Percentiles rank a stretch among this genome's conserved stretches.
Evolutionary conservation across 2,329 filamentous ascomycete species (phyloP).

Genomic region (Fusarium sororula): DNA sequence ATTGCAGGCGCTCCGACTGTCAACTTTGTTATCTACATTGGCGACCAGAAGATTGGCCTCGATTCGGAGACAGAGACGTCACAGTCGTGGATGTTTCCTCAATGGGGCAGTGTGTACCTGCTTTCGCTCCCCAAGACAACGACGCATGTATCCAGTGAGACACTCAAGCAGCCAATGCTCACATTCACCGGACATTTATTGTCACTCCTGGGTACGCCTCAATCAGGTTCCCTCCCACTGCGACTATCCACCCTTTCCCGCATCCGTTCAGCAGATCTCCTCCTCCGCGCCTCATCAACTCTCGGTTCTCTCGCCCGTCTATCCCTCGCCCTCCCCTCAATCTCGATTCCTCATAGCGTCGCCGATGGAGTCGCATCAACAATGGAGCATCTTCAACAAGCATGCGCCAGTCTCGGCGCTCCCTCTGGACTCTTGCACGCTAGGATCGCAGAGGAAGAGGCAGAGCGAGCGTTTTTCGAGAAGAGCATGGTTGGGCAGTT

Average conservation of each 20-base stretch:
- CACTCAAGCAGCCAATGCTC: constrained; percentile 81
- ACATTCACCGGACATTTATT: constrained; percentile 92
- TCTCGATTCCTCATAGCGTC: constrained; percentile 88
- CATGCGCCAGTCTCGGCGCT: constrained; percentile 76
- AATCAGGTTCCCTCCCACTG: constrained; percentile 83
- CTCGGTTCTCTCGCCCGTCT: constrained; percentile 92
- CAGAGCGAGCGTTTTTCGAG: constrained; percentile 95
- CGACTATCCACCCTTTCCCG: constrained; percentile 85
- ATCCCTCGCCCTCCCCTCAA: constrained; percentile 83
- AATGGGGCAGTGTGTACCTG: constrained; percentile 83
- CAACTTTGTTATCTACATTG: constrained; percentile 94
- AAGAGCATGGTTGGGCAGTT: constrained; percentile 99
- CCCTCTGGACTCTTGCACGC: constrained; percentile 80
- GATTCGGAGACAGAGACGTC: constrained; percentile 58
- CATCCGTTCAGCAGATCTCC: constrained; percentile 84
- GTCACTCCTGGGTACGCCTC: constrained; percentile 84
- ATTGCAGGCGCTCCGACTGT: constrained; percentile 94
- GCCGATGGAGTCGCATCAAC: constrained; percentile 85
- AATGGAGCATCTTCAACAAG: constrained; percentile 77
- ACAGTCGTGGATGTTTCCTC: constrained; percentile 88
- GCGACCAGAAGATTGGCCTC: constrained; percentile 74
- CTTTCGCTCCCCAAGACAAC: constrained; percentile 59
- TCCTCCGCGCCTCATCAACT: constrained; percentile 90
- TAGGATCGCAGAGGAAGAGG: constrained; percentile 84
- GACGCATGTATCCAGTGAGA: constrained; percentile 66